These are phyloP conservation scores for Deinandra increscens DNA, from an alignment of 129 eudicot genomes.

Conservation along the genomic window DNA sequence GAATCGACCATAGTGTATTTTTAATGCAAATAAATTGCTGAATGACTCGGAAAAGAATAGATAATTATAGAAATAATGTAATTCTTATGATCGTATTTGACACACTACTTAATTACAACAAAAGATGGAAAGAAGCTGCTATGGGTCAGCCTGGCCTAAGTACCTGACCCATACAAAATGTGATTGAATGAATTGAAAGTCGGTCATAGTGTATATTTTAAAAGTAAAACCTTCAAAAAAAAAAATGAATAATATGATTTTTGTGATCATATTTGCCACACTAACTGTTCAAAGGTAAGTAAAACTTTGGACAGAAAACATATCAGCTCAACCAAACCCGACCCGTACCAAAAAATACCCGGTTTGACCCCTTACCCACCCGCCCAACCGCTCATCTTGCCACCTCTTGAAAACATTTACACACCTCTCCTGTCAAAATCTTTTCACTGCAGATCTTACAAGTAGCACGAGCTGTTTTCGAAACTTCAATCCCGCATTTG, in stretches of 20 bases:
- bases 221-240: background rate
- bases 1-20: background rate
- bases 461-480: slow-evolving; percentile 73
- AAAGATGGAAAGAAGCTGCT: background rate
- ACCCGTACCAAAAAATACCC: background rate
- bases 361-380: slow-evolving; percentile 13
- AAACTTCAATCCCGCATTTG: slow-evolving; percentile 61
- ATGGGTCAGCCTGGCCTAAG: background rate
- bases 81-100: background rate
- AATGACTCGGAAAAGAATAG: background rate
- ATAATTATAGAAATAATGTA: background rate
- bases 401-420: slow-evolving; percentile 8
- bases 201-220: background rate
- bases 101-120: background rate
- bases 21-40: background rate
- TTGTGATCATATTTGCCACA: background rate
- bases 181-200: background rate
- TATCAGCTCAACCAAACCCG: background rate
- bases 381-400: background rate
- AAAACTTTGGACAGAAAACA: background rate
- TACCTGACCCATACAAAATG: background rate
- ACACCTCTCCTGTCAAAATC: slow-evolving; percentile 82
- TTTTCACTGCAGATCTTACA: slow-evolving; percentile 73
- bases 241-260: background rate
- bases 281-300: background rate